Evolutionary conservation across 352 stramenopile genomes (phyloP).

Genomic region (Pseudoperonospora humuli): DNA sequence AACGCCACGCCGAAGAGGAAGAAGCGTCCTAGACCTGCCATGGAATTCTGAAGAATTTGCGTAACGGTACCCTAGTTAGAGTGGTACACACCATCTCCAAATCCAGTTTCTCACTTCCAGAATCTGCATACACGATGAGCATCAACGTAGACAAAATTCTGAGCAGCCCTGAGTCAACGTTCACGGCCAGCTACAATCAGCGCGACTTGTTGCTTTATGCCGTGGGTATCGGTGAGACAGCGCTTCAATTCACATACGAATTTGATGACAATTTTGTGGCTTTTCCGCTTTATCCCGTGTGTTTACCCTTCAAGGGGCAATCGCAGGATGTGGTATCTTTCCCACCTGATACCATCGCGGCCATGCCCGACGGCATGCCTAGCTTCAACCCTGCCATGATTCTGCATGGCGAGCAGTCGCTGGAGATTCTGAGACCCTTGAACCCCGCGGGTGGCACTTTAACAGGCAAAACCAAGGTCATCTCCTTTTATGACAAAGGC

Average conservation of each 20-base stretch:
- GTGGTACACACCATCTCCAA: neutral
- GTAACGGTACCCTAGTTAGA: neutral
- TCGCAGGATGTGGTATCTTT: constrained; percentile 85
- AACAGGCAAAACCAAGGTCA: constrained; percentile 52
- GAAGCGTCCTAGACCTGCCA: constrained; percentile 28
- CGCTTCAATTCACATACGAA: constrained; percentile 87
- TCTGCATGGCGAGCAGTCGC: constrained; percentile 78
- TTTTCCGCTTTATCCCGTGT: constrained; percentile 86
- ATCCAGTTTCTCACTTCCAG: neutral
- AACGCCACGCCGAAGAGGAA: constrained; percentile 44
- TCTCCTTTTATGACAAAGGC: constrained; percentile 82
- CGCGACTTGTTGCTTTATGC: constrained; percentile 87
- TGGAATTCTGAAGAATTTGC: neutral
- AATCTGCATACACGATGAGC: constrained; percentile 23
- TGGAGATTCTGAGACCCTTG: constrained; percentile 72
- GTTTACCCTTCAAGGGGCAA: constrained; percentile 81
- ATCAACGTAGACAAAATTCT: constrained; percentile 64
- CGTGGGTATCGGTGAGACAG: constrained; percentile 78
- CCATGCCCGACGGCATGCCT: constrained; percentile 57
- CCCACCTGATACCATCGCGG: constrained; percentile 59
- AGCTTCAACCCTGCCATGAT: constrained; percentile 77
- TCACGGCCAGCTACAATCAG: constrained; percentile 77
- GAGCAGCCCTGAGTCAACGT: constrained; percentile 34
- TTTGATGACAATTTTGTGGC: constrained; percentile 75
- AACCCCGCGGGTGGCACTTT: constrained; percentile 47